phyloP scores from a whole-genome alignment of 768 basidiomycete genomes.

The Ephemerocybe angulata region DNA sequence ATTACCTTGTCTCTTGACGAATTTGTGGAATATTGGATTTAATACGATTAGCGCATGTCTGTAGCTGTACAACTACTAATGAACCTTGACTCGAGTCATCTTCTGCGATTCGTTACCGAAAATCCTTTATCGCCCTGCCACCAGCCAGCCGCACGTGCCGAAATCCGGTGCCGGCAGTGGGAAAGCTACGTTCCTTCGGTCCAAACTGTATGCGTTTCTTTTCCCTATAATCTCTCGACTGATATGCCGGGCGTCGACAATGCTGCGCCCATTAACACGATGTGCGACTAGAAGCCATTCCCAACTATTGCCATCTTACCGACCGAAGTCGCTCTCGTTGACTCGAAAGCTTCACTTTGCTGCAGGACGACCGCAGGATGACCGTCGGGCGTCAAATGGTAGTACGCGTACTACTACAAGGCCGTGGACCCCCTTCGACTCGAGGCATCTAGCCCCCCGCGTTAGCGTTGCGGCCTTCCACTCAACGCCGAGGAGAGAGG shows the following conservation, averaged over 20 bases:
- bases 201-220: constrained; percentile 28
- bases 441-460: neutral
- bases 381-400: neutral
- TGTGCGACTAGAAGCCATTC: constrained; percentile 13
- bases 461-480: constrained; percentile 28
- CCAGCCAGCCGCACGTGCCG: too few relatives aligned
- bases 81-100: neutral
- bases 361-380: too few relatives aligned
- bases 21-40: neutral
- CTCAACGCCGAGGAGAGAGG: constrained; percentile 33
- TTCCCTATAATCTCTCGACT: constrained; percentile 33
- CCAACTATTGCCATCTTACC: neutral
- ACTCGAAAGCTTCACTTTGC: neutral
- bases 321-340: too few relatives aligned
- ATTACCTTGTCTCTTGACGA: neutral
- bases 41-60: neutral
- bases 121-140: too few relatives aligned
- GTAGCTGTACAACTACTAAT: constrained; percentile 4
- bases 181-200: too few relatives aligned
- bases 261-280: constrained; percentile 46
- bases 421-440: neutral
- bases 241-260: constrained; percentile 41
- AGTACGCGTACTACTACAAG: neutral
- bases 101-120: neutral
- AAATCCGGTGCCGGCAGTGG: too few relatives aligned